Evolutionary conservation across 2,329 filamentous ascomycete species (phyloP), one percentile per base, ranked within the genome.

Genomic region (Cladobotryum mycophilum): DNA sequence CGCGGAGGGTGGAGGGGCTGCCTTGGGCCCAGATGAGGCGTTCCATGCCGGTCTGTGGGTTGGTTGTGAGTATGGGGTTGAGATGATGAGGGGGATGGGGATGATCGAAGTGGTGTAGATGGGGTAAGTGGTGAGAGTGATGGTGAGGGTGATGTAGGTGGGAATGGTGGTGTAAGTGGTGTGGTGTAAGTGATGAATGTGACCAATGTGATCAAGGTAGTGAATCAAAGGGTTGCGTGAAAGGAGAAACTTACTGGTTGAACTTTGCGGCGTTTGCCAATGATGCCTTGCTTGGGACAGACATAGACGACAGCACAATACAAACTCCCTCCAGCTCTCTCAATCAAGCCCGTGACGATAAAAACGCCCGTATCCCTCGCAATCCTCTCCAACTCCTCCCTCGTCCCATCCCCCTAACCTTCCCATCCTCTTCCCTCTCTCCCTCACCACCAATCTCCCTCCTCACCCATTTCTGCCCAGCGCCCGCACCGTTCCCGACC

Each of bases 1-100:
- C 91, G 55, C 82, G 81, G 25, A 96, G 77, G 3, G 89, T 93
- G 1, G 81, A 80, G 0, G 91, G 82, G 2, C 84, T 85, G 38
- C 90, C 91, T 65, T 95, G 88, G 0, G 88, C 89, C 91, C 91
- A 96, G 52, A 96, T 81, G 46, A 96, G 73, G 37, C 91, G 81
- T 63, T 96, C 91, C 0, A 80, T 80, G 2, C 82, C 90, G 0
- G 91, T 96, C 74, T 84, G 30, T 14, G 25, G 9, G 25, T n/a
- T n/a, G 25, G 25, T n/a, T n/a, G 25, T 30, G 4, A 30, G 25
- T 30, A 30, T 20, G 6, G 6, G 6, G 25, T 30, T 30, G 25
- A 8, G 6, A 11, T 30, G 25, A 11, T 30, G 25, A 25, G 22
- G 25, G 9, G 25, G 6, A 6, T 8, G 9, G 25, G 25, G 6